Evolutionary conservation across 2,329 filamentous ascomycete species (phyloP), one percentile per base, ranked within the genome.

Genomic region (Pseudogymnoascus sp.): DNA sequence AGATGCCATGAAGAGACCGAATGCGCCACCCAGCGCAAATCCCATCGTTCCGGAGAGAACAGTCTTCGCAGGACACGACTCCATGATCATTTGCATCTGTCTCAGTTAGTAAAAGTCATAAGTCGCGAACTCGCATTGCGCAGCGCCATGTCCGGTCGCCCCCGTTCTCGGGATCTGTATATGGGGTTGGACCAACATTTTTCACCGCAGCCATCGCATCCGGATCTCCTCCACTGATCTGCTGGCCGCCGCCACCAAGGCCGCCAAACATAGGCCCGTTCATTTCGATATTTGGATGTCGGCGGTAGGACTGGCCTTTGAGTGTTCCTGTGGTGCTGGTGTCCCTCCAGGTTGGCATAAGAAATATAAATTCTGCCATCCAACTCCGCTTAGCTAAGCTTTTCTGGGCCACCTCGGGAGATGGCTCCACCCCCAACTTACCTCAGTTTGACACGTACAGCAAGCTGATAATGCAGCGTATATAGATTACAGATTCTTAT

Each of bases 1-100:
- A 71, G 90, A 94, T 63, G 92, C 91, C 93, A 97, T 99, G 80
- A 99, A 99, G 70, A 97, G 83, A 68, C 94, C 94, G 69, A 99
- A 99, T 43, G 95, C 80, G 70, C 92, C 94, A 65, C 94, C 94
- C 67, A 99, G 87, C 37, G 87, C 94, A 70, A 97, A 97, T 14
- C 94, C 94, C 85, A 95, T 95, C 22, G 88, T 90, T 62, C 93
- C 94, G 0, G 92, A 89, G 76, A 99, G 88, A 68, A 85, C 87
- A 16, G 91, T 89, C 76, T 99, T 99, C 62, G 87, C 87, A 22
- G 88, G 85, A 73, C 94, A 99, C 35, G 90, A 95, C 75, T 97
- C 92, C 90, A 97, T 96, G 1, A 72, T 57, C 30, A 58, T 65
- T 70, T 71, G 69, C 70, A 72, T 72, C 70, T 72, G 38, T 22